Base-by-base conservation (phyloP, 495 filamentous ascomycete genomes). In the Annulohypoxylon maeteangense region DNA sequence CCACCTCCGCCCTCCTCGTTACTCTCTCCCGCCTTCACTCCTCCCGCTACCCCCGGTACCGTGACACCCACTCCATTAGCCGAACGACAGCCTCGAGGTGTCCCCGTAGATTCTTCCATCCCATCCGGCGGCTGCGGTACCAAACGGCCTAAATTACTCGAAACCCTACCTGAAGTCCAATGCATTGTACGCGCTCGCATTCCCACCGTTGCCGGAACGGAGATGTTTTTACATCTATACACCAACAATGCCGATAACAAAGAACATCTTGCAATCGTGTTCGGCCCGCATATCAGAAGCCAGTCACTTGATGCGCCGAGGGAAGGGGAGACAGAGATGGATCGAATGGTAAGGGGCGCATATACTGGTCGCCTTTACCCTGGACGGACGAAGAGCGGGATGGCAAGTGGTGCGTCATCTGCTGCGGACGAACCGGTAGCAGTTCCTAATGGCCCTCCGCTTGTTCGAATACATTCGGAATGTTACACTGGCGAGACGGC, bases 401-500 rank as follows among this genome's bases (percentile, higher is more conserved):
- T 87, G 65, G 20, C 45, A 7, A 57, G 56, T n/a, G 48, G 29
- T 40, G 36, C 59, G 20, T 66, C 70, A 8, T 51, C 61, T 7
- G 16, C 54, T 3, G 59, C 18, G 1, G 18, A 25, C 20, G 77
- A 79, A 3, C 60, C 79, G 1, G 54, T 25, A 23, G 55, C 40
- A 3, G 18, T 22, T 4, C 50, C 58, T 61, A 54, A 34, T 16
- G 67, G 69, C 3, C 73, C 77, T 27, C 94, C 96, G 0, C 83
- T 98, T 38, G 94, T 98, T 14, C 87, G 95, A 60, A 98, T 99
- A 78, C 95, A 99, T 78, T 95, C 92, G 7, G 95, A 99, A 78
- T 99, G 95, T 83, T 99, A 99, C 79, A 99, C 95, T 0, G 95
- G 95, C 12, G 95, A 99, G 82, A 98, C 95, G 0, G 95, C 95